phyloP scores from a whole-genome alignment of 257 asterid species.

The Echium plantagineum region DNA sequence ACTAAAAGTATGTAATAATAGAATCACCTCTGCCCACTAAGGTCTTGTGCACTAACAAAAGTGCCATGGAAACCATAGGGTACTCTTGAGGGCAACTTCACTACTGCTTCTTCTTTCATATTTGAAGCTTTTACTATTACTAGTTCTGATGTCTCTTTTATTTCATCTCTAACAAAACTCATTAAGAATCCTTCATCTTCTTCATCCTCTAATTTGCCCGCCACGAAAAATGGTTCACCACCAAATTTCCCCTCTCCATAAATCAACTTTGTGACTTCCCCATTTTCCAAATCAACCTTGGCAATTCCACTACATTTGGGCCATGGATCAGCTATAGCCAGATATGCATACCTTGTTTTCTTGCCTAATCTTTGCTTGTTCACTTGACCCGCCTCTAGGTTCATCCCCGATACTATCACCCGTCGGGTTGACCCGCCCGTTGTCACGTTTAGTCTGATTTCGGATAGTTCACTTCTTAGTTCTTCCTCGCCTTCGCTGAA shows the following conservation, averaged over 20 bases:
- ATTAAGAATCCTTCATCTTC: slow-evolving; percentile 38
- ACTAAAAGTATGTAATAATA: not conserved
- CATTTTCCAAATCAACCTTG: slow-evolving; percentile 38
- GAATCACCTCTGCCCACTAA: slow-evolving; percentile 16
- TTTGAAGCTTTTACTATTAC: slow-evolving; percentile 39
- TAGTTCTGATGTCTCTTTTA: slow-evolving; percentile 24
- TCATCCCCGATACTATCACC: slow-evolving; percentile 28
- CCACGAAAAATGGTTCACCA: slow-evolving; percentile 43
- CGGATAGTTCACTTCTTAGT: slow-evolving; percentile 22
- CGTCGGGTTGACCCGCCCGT: slow-evolving; percentile 23
- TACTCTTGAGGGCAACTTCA: slow-evolving; percentile 43
- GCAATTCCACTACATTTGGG: slow-evolving; percentile 54
- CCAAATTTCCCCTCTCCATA: slow-evolving; percentile 33
- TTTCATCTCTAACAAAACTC: slow-evolving; percentile 46
- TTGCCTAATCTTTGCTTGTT: slow-evolving; percentile 26
- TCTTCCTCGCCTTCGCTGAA: slow-evolving; percentile 12
- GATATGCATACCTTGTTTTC: slow-evolving; percentile 26
- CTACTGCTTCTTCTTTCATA: slow-evolving; percentile 32
- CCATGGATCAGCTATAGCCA: slow-evolving; percentile 66
- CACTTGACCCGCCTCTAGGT: slow-evolving; percentile 48
- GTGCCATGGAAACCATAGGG: slow-evolving; percentile 74
- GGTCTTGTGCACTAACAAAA: slow-evolving; percentile 36
- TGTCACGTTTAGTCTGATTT: slow-evolving; percentile 26
- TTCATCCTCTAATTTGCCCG: slow-evolving; percentile 3
- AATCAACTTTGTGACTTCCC: slow-evolving; percentile 23